Conservation (phyloP, 169 alveolate species). For the Eimeria necatrix region DNA sequence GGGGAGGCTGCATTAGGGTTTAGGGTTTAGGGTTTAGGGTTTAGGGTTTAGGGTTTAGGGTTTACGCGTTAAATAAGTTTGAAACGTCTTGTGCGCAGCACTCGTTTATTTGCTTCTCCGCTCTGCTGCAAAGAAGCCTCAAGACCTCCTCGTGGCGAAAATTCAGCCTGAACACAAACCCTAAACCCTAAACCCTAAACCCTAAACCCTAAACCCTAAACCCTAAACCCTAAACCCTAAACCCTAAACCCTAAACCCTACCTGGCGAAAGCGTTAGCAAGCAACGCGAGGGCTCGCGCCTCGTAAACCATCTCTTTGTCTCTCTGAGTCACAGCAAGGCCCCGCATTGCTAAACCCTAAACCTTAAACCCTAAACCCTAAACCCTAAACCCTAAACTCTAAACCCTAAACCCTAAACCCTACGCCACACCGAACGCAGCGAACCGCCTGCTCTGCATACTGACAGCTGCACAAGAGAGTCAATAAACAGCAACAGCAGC, state of each 20-base stretch:
- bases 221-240: not conserved
- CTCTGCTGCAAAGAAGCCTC: not conserved
- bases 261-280: slow-evolving; percentile 3
- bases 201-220: not conserved
- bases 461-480: too few species aligned
- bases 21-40: slow-evolving; percentile 4
- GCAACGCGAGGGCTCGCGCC: slow-evolving; percentile 27
- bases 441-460: too few species aligned
- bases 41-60: slow-evolving; percentile 5
- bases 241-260: slow-evolving; percentile 24
- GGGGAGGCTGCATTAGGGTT: not conserved
- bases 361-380: not conserved
- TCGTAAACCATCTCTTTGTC: not conserved
- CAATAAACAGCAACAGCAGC: too few species aligned
- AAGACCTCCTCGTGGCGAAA: not conserved
- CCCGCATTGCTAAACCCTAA: too few species aligned
- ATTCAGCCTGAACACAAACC: not conserved
- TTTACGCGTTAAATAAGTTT: not conserved
- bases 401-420: too few species aligned
- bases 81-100: slow-evolving; percentile 28
- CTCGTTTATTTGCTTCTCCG: slow-evolving; percentile 9
- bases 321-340: not conserved
- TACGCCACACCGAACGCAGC: too few species aligned
- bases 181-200: slow-evolving; percentile 2
- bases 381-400: not conserved